Evolutionary conservation across 495 filamentous ascomycete species (phyloP).

Genomic region (Terfezia claveryi): DNA sequence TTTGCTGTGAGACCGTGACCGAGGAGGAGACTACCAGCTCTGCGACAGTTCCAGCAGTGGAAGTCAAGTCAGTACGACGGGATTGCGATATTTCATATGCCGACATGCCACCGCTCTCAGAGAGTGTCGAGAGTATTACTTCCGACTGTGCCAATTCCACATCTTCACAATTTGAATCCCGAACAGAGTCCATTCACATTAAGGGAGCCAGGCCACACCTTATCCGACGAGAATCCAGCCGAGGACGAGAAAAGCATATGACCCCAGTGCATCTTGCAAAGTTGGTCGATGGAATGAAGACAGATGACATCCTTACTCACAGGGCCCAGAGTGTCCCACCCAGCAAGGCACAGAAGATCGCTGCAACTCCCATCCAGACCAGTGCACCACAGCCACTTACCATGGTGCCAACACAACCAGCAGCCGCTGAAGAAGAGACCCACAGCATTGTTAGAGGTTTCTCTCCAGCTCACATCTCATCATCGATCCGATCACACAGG

Average conservation of each 20-base stretch:
- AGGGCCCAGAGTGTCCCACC: slow-evolving; percentile 17
- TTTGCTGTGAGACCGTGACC: slow-evolving; percentile 50
- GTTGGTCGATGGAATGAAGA: slow-evolving; percentile 16
- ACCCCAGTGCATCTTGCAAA: slow-evolving; percentile 30
- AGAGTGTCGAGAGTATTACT: slow-evolving; percentile 52
- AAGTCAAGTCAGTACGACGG: slow-evolving; percentile 21
- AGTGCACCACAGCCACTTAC: slow-evolving; percentile 7
- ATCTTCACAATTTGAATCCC: background rate
- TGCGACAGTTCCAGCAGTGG: slow-evolving; percentile 23
- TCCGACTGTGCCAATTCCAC: background rate
- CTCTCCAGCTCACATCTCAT: slow-evolving; percentile 52
- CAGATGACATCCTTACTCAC: slow-evolving; percentile 2
- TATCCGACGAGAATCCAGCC: slow-evolving; percentile 13
- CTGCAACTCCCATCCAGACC: slow-evolving; percentile 6
- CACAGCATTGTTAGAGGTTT: slow-evolving; percentile 76
- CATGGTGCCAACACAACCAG: background rate
- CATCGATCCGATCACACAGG: slow-evolving; percentile 38
- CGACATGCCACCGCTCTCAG: slow-evolving; percentile 71
- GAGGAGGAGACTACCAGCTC: slow-evolving; percentile 22
- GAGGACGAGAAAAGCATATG: slow-evolving; percentile 62
- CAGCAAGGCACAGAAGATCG: slow-evolving; percentile 21
- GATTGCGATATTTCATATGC: slow-evolving; percentile 11
- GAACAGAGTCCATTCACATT: slow-evolving; percentile 14
- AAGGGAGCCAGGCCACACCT: slow-evolving; percentile 9
- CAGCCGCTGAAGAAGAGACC: slow-evolving; percentile 23